A percentile compares a stretch with the other conserved stretches of the same genome.
phyloP scores from a whole-genome alignment of 2,329 filamentous ascomycete species.

The Macrophomina tecta region DNA sequence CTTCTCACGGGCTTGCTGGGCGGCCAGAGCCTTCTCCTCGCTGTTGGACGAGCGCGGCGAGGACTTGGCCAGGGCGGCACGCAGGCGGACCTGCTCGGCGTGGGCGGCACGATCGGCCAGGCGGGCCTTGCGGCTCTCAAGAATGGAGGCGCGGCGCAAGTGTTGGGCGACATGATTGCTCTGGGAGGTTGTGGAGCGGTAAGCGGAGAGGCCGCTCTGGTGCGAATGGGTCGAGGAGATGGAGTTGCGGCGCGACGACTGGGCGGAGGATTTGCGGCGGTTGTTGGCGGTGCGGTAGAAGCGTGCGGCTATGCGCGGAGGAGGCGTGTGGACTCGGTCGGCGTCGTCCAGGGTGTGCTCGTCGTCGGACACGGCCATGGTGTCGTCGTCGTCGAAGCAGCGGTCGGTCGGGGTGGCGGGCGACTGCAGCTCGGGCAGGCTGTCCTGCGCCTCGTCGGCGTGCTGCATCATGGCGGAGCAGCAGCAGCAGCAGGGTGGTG shows the following conservation, averaged over 20 bases:
- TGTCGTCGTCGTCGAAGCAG: conserved; percentile 49
- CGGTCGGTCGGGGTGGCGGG: conserved; percentile 39
- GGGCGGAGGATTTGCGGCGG: conserved; percentile 74
- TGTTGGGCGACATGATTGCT: conserved; percentile 81
- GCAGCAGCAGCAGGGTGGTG: neutral
- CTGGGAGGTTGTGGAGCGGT: conserved; percentile 61
- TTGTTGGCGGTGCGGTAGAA: conserved; percentile 72
- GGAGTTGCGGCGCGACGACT: conserved; percentile 78
- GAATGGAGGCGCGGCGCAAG: conserved; percentile 77
- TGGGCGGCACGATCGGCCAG: conserved; percentile 81
- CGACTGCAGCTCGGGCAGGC: conserved; percentile 24
- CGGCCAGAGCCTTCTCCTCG: conserved; percentile 78
- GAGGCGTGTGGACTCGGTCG: conserved; percentile 63
- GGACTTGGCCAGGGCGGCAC: conserved; percentile 76
- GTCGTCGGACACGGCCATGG: conserved; percentile 46
- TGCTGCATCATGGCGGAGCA: conserved; percentile 13
- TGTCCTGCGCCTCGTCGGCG: conserved; percentile 27
- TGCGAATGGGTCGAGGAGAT: conserved; percentile 77
- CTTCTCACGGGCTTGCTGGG: conserved; percentile 77
- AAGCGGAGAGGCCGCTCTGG: conserved; percentile 64
- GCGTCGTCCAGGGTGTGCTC: conserved; percentile 38
- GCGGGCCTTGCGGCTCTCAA: conserved; percentile 79
- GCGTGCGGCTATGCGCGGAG: conserved; percentile 77
- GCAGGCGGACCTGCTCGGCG: conserved; percentile 80
- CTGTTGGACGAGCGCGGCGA: conserved; percentile 69